Percentiles rank a stretch among this genome's conserved stretches.
Conservation (phyloP, 2,329 filamentous ascomycete genomes). For the Neopestalotiopsis sp. region DNA sequence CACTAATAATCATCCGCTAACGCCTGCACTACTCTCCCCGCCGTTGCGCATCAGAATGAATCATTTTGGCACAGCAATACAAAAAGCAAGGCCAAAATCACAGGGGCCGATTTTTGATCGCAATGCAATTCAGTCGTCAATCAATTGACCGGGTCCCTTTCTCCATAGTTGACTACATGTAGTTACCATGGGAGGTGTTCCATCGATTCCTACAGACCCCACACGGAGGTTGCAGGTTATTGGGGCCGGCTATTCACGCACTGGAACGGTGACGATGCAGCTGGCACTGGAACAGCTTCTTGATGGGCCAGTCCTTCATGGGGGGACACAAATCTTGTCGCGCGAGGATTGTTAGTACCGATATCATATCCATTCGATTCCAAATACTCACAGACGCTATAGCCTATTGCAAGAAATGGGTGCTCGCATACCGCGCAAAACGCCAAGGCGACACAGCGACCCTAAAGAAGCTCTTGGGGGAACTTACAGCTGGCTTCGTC, state of each 20-base stretch:
- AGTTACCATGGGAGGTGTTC: slow-evolving; percentile 14
- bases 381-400: neutral
- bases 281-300: slow-evolving; percentile 19
- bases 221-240: slow-evolving; percentile 19
- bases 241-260: slow-evolving; percentile 21
- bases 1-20: too few relatives aligned
- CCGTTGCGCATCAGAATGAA: too few relatives aligned
- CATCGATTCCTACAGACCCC: slow-evolving; percentile 16
- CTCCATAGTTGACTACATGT: neutral
- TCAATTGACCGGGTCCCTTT: neutral
- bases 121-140: neutral
- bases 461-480: slow-evolving; percentile 24
- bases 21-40: too few relatives aligned
- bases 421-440: slow-evolving; percentile 13
- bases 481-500: slow-evolving; percentile 39
- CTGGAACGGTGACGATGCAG: slow-evolving; percentile 21
- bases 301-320: slow-evolving; percentile 19
- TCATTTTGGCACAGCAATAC: too few relatives aligned
- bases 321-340: slow-evolving; percentile 19
- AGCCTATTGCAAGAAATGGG: slow-evolving; percentile 18
- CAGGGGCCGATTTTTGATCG: too few relatives aligned
- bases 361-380: neutral
- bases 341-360: slow-evolving; percentile 16
- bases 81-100: too few relatives aligned
- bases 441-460: neutral